Percentiles rank a stretch among this genome's conserved stretches.
Evolutionary conservation across 305 asterid genomes (phyloP).

Genomic region (Fraxinus latifolia): DNA sequence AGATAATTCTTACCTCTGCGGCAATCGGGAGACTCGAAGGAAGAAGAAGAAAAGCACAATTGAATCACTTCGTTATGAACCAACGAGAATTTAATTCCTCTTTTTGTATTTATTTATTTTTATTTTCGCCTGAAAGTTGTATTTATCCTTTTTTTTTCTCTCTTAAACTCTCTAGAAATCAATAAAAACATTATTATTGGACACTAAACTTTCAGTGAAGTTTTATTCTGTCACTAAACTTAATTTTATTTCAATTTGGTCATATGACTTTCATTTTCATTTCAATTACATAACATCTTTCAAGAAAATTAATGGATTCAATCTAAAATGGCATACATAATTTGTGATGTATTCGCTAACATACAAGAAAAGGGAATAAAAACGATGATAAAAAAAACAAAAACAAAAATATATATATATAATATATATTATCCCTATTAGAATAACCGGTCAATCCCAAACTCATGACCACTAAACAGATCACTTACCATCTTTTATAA

Average conservation of each 20-base stretch:
- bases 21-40: conserved; percentile 18
- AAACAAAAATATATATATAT: no score
- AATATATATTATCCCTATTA: no score
- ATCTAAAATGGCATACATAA: not conserved
- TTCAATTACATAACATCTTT: not conserved
- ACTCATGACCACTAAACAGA: no score
- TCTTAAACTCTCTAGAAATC: not conserved
- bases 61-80: not conserved
- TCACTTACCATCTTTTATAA: no score
- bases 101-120: not conserved
- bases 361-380: not conserved
- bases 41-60: not conserved
- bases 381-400: not conserved
- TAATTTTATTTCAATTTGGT: not conserved
- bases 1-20: conserved; percentile 22
- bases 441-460: no score
- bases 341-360: not conserved
- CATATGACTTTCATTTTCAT: not conserved
- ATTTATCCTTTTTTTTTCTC: not conserved
- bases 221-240: not conserved
- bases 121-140: not conserved
- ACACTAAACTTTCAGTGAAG: not conserved
- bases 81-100: not conserved
- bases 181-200: not conserved
- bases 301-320: not conserved